These are phyloP conservation scores for Parasitella parasitica DNA, from an alignment of 371 early-diverging fungal species.

Conservation along the genomic window DNA sequence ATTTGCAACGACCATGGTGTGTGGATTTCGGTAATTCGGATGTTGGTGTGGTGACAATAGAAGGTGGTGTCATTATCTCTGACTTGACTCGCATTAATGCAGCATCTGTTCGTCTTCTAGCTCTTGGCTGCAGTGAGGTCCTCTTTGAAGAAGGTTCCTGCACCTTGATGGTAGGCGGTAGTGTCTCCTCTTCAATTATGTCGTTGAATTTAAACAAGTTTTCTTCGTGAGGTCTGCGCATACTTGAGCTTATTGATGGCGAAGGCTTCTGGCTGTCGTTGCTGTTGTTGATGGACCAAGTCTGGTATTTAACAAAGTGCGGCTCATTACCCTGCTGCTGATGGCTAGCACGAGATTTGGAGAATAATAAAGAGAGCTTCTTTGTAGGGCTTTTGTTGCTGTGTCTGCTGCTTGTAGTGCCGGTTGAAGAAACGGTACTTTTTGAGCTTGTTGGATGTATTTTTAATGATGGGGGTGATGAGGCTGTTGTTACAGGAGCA, in stretches of 20 bases:
- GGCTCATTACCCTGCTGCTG: conserved; percentile 5
- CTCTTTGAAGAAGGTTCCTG: neutral
- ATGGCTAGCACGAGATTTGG: conserved; percentile 2
- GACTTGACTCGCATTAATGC: neutral
- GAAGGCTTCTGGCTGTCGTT: neutral
- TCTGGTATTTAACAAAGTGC: conserved; percentile 22
- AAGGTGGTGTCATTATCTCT: neutral
- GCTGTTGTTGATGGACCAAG: conserved; percentile 15
- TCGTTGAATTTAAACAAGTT: neutral
- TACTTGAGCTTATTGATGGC: neutral
- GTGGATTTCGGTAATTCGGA: neutral
- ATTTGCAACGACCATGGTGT: conserved; percentile 2
- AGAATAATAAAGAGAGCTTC: conserved; percentile 14
- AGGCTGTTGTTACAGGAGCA: conserved; percentile 2
- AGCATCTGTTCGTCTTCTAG: conserved; percentile 14
- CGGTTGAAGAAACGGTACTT: neutral
- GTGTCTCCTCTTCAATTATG: neutral
- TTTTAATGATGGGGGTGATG: conserved; percentile 10
- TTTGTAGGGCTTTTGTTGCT: neutral
- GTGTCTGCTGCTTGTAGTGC: neutral
- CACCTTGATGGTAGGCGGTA: neutral
- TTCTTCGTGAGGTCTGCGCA: conserved; percentile 11
- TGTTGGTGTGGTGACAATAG: neutral
- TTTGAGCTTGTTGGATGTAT: conserved; percentile 1
- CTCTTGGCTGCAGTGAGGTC: neutral